Evolutionary conservation across 306 rosid species (phyloP).

Genomic region (Phaseolus lunatus): DNA sequence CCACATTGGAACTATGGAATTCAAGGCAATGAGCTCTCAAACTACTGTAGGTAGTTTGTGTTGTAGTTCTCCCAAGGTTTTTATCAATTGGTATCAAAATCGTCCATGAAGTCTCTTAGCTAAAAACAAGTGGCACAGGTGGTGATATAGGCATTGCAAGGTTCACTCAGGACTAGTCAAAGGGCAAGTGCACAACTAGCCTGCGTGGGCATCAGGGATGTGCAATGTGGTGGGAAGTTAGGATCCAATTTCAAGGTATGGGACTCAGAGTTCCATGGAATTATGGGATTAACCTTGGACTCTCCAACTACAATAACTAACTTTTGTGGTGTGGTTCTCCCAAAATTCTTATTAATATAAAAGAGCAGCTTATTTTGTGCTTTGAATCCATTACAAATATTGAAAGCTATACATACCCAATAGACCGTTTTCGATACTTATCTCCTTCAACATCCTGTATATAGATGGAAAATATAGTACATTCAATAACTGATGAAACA

Average conservation of each 20-base stretch:
- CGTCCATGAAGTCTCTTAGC: too few species aligned
- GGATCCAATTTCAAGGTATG: neutral
- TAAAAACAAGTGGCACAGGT: too few species aligned
- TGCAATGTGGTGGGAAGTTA: neutral
- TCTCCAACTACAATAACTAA: neutral
- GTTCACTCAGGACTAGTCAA: too few species aligned
- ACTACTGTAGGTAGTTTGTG: too few species aligned
- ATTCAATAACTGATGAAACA: neutral
- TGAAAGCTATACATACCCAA: constrained; percentile 66
- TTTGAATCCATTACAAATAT: constrained; percentile 18
- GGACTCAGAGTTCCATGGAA: neutral
- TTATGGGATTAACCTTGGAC: neutral
- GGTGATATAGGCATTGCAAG: too few species aligned
- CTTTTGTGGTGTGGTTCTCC: neutral
- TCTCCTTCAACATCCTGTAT: constrained; percentile 60
- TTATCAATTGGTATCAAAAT: too few species aligned
- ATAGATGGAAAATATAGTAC: constrained; percentile 38
- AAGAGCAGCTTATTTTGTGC: constrained; percentile 30
- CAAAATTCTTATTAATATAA: neutral
- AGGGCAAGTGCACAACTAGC: neutral
- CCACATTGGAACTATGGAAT: neutral
- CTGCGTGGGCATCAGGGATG: neutral
- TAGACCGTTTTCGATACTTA: constrained; percentile 54
- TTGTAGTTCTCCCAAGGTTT: too few species aligned
- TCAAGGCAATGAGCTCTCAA: neutral